Evolutionary conservation across 805 yeast species (phyloP), one percentile per base, ranked within the genome.

Genomic region (Candida ulmi): DNA sequence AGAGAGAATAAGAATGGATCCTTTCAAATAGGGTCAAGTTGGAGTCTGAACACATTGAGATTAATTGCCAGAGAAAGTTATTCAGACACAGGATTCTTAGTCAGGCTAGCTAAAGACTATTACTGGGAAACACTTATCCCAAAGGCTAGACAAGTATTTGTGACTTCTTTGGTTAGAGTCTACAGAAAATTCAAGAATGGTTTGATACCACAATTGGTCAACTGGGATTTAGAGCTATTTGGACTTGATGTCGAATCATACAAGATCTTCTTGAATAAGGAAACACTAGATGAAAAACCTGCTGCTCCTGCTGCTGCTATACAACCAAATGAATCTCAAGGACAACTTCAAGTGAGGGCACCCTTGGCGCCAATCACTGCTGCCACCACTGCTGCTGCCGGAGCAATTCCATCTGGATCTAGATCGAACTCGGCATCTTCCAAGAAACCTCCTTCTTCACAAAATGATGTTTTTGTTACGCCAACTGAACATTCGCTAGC

Each of bases 1-100:
- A 80, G 95, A 52, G 88, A 78, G 57, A 83, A 83, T 50, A 66
- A 74, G 9, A 84, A 85, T 49, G 81, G 84, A 1, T 60, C 80
- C 1, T 78, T 84, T 51, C 97, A 90, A 61, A 86, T 90, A 37
- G 98, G 98, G 25, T 74, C 96, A 53, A 83, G 95, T 3, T 90
- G 98, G 98, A 80, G 78, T 45, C 64, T 91, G 51, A 84, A 76
- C 43, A 95, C 86, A 50, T 65, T 91, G 46, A 58, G 68, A 4
- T 59, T 61, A 32, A 59, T 90, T 2, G 78, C 79, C 25, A 68
- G 74, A 40, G 86, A 80, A 43, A 39, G 44, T 25, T 71, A 63
- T 21, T 72, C 71, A 11, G 72, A 68, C 2, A 72, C 75, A 36
- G 88, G 90, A 2, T 68, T 85, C 41, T 44, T 71, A 0, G 65